phyloP scores from a whole-genome alignment of 306 rosid species.

The Dryas octopetala region DNA sequence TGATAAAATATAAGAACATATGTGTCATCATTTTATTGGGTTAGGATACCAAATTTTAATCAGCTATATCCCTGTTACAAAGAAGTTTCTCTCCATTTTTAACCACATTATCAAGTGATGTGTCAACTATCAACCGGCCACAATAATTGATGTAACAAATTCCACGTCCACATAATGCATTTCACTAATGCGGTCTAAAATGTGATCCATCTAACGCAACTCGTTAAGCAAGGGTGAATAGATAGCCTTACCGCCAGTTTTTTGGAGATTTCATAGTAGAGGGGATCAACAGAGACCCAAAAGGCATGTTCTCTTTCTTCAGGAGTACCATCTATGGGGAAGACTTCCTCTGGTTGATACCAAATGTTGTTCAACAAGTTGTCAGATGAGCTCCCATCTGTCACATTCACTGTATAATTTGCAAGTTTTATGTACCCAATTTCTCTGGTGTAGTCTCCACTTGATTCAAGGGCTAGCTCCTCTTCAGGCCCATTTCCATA shows the following conservation, averaged over 20 bases:
- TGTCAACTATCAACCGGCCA: too few species aligned
- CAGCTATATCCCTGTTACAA: too few species aligned
- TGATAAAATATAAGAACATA: too few species aligned
- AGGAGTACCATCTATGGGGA: slow-evolving; percentile 53
- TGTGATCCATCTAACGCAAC: too few species aligned
- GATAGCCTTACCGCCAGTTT: slow-evolving; percentile 31
- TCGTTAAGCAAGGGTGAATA: too few species aligned
- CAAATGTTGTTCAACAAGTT: slow-evolving; percentile 57
- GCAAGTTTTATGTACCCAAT: slow-evolving; percentile 47
- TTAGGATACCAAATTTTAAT: too few species aligned
- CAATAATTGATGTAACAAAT: too few species aligned
- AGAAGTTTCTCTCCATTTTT: too few species aligned
- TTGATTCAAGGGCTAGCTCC: slow-evolving; percentile 38
- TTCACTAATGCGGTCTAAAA: too few species aligned
- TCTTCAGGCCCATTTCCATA: slow-evolving; percentile 46
- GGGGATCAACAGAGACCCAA: slow-evolving; percentile 52
- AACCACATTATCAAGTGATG: too few species aligned
- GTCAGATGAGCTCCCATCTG: slow-evolving; percentile 21
- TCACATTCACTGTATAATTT: slow-evolving; percentile 40
- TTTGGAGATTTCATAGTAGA: slow-evolving; percentile 33
- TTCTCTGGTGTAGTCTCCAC: slow-evolving; percentile 46
- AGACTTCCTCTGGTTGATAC: slow-evolving; percentile 67
- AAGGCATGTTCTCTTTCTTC: slow-evolving; percentile 52
- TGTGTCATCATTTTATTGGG: too few species aligned
- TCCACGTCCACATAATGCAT: too few species aligned